Conservation (phyloP, 768 basidiomycete species). For the Pisolithus sp. region DNA sequence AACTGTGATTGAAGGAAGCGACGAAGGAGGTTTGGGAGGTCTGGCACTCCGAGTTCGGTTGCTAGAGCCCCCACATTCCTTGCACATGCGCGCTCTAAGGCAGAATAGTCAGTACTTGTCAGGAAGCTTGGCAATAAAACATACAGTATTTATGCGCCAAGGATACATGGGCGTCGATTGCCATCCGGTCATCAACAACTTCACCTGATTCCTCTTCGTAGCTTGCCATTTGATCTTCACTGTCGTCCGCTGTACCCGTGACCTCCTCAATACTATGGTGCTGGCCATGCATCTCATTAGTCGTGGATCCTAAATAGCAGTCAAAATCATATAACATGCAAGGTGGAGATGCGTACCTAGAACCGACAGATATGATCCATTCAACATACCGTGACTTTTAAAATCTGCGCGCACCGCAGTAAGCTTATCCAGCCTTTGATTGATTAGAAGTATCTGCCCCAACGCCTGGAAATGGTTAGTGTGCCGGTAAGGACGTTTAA, state of each 20-base stretch:
- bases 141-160: not conserved
- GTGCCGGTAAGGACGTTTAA: constrained; percentile 29
- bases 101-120: not conserved
- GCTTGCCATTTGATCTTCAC: not conserved
- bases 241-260: not conserved
- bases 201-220: not conserved
- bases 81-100: not conserved
- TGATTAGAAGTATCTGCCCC: constrained; percentile 27
- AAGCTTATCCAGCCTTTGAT: constrained; percentile 26
- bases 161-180: not conserved
- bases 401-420: constrained; percentile 15
- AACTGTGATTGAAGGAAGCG: constrained; percentile 4
- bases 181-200: not conserved
- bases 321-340: not conserved
- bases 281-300: not conserved
- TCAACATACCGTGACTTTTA: constrained; percentile 16
- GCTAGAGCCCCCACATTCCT: not conserved
- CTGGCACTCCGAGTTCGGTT: not conserved
- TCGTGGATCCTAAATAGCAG: not conserved
- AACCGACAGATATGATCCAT: constrained; percentile 3
- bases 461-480: constrained; percentile 21
- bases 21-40: not conserved
- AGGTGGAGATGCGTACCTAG: not conserved
- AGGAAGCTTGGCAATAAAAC: not conserved
- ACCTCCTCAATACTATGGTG: not conserved